Conservation (phyloP, 2,329 filamentous ascomycete species). For the Beauveria scarabaeidicola region DNA sequence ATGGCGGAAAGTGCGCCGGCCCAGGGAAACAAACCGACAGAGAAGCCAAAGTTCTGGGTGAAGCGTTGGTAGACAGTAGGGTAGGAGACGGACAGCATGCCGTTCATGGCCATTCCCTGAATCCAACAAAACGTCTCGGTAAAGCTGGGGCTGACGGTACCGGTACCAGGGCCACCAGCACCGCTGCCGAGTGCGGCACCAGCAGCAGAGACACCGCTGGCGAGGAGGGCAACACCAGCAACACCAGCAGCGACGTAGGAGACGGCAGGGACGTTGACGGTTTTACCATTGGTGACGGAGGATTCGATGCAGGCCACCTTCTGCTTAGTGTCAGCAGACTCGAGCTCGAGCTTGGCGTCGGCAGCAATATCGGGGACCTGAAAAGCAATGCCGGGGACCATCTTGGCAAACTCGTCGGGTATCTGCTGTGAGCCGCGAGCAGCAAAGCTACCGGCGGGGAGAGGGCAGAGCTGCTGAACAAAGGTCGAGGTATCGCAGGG, state of each 20-base stretch:
- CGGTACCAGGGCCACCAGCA: slow-evolving; percentile 48
- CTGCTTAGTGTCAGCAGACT: slow-evolving; percentile 46
- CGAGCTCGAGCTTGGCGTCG: slow-evolving; percentile 69
- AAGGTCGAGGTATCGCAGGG: slow-evolving; percentile 64
- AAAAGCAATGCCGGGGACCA: slow-evolving; percentile 86
- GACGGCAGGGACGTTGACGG: slow-evolving; percentile 63
- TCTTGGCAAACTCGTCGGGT: slow-evolving; percentile 57
- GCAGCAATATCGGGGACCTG: slow-evolving; percentile 84
- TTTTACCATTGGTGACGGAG: slow-evolving; percentile 79
- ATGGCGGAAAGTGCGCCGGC: slow-evolving; percentile 70
- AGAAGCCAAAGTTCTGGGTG: slow-evolving; percentile 88
- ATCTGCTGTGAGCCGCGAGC: slow-evolving; percentile 66
- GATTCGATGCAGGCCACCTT: slow-evolving; percentile 78
- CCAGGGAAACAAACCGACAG: slow-evolving; percentile 77
- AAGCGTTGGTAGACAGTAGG: slow-evolving; percentile 85
- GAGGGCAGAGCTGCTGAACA: slow-evolving; percentile 72
- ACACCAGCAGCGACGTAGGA: slow-evolving; percentile 78
- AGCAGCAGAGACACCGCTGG: slow-evolving; percentile 64
- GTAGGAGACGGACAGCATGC: slow-evolving; percentile 88
- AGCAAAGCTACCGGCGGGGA: slow-evolving; percentile 66
- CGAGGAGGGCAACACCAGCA: slow-evolving; percentile 69
- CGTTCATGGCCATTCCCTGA: slow-evolving; percentile 88
- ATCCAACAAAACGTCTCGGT: slow-evolving; percentile 81
- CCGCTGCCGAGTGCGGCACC: slow-evolving; percentile 51
- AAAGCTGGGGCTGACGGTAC: slow-evolving; percentile 73